Conservation (phyloP, 805 yeast species). For the Kuraishia capsulata region DNA sequence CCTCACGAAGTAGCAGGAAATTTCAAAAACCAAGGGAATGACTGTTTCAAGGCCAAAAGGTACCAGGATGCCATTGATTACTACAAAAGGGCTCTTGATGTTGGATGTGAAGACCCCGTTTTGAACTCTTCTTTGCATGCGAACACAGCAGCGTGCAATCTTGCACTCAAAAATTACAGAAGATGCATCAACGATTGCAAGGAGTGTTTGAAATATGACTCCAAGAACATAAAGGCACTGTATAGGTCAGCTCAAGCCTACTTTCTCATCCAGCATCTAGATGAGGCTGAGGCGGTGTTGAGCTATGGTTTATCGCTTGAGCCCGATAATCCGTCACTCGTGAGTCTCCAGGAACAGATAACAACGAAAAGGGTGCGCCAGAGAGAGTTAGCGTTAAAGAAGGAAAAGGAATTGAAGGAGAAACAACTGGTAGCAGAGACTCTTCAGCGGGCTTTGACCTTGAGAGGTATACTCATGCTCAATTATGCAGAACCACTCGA, state of each 20-base stretch:
- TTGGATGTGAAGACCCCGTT: constrained; percentile 46
- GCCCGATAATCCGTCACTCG: constrained; percentile 46
- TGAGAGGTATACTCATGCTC: constrained; percentile 47
- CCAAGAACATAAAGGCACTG: constrained; percentile 72
- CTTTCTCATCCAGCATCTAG: constrained; percentile 51
- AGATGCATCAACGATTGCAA: constrained; percentile 82
- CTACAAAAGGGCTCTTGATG: constrained; percentile 74
- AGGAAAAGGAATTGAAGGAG: constrained; percentile 26
- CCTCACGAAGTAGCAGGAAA: constrained; percentile 87
- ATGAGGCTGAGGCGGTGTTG: constrained; percentile 63
- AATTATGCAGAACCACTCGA: constrained; percentile 47
- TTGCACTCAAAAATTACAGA: constrained; percentile 79
- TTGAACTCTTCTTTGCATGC: constrained; percentile 57
- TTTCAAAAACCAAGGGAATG: constrained; percentile 91
- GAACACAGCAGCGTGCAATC: constrained; percentile 88
- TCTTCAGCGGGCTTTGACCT: constrained; percentile 48
- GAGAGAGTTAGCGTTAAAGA: constrained; percentile 17
- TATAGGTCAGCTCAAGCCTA: constrained; percentile 82
- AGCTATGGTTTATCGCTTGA: constrained; percentile 60
- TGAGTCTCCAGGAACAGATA: constrained; percentile 32
- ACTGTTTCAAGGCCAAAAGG: constrained; percentile 61
- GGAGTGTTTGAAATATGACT: constrained; percentile 54
- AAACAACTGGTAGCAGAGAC: constrained; percentile 31
- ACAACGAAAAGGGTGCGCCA: constrained; percentile 15
- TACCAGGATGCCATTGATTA: constrained; percentile 69